These are phyloP conservation scores for Lippia alba DNA, from an alignment of 305 asterid species.

Conservation along the genomic window DNA sequence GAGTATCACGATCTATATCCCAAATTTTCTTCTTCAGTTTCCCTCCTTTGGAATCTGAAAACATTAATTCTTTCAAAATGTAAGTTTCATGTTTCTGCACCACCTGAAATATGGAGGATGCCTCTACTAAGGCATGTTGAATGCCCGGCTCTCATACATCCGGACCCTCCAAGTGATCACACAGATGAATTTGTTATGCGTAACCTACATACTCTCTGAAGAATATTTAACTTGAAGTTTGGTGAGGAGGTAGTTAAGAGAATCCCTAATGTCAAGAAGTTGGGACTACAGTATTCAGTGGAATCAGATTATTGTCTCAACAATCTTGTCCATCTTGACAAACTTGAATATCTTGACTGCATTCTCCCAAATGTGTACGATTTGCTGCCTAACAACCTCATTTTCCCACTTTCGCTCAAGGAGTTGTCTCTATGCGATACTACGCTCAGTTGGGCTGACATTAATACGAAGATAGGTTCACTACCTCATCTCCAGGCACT, in stretches of 20 bases:
- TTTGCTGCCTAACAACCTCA: neutral
- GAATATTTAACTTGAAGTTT: neutral
- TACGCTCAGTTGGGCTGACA: neutral
- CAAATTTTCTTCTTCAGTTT: constrained; percentile 24
- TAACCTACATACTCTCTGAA: neutral
- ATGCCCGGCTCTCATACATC: neutral
- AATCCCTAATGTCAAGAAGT: constrained; percentile 27
- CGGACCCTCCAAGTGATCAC: neutral
- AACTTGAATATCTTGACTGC: constrained; percentile 19
- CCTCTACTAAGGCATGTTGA: constrained; percentile 26
- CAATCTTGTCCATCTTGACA: constrained; percentile 6
- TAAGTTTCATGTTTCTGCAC: neutral
- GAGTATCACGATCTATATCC: no score
- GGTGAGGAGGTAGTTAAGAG: constrained; percentile 28
- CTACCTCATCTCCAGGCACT: constrained; percentile 30
- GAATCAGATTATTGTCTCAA: constrained; percentile 9
- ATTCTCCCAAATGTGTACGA: rapidly evolving
- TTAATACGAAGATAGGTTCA: constrained; percentile 7
- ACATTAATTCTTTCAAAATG: neutral
- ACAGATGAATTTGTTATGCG: neutral
- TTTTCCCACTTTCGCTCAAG: constrained; percentile 33
- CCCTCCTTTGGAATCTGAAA: constrained; percentile 32
- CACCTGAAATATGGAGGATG: constrained; percentile 29
- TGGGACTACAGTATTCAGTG: neutral
- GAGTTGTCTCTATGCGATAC: neutral